phyloP scores from a whole-genome alignment of 2,329 filamentous ascomycete genomes.

The Fusarium pilosicola region DNA sequence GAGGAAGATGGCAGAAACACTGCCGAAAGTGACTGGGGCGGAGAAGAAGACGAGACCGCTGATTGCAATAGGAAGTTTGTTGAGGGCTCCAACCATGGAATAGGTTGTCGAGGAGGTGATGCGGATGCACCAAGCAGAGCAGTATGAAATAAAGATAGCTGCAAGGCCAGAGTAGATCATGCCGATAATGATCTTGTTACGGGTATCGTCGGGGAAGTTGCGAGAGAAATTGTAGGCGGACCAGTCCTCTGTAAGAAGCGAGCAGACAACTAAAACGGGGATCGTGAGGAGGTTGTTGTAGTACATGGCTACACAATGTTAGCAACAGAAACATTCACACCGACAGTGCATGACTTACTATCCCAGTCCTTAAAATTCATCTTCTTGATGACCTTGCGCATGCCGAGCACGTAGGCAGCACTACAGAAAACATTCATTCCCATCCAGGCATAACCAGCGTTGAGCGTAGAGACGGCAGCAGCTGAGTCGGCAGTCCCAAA shows the following conservation, averaged over 20 bases:
- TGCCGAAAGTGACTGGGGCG: constrained; percentile 90
- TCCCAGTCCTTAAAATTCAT: constrained; percentile 99
- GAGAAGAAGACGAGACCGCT: constrained; percentile 95
- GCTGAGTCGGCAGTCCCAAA: constrained; percentile 68
- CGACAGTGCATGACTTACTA: constrained; percentile 70
- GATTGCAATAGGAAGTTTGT: constrained; percentile 96
- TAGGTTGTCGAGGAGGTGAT: constrained; percentile 98
- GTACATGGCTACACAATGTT: constrained; percentile 83
- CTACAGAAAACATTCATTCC: constrained; percentile 95
- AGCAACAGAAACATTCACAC: constrained; percentile 39
- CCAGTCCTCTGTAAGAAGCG: constrained; percentile 91
- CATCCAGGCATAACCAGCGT: constrained; percentile 98
- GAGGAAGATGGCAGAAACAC: constrained; percentile 88
- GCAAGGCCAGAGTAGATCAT: constrained; percentile 95
- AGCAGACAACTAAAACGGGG: constrained; percentile 85
- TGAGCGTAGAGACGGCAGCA: constrained; percentile 85
- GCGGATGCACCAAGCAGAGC: constrained; percentile 97
- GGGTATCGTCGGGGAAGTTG: constrained; percentile 88
- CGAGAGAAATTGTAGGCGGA: constrained; percentile 80
- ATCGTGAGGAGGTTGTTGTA: constrained; percentile 99
- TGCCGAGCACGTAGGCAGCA: constrained; percentile 86
- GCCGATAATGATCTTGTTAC: constrained; percentile 82
- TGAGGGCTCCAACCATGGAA: constrained; percentile 97
- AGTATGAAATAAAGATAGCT: constrained; percentile 99
- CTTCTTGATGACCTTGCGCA: constrained; percentile 99